Conservation (phyloP, 2,329 filamentous ascomycete genomes). For the Corynespora cassiicola region DNA sequence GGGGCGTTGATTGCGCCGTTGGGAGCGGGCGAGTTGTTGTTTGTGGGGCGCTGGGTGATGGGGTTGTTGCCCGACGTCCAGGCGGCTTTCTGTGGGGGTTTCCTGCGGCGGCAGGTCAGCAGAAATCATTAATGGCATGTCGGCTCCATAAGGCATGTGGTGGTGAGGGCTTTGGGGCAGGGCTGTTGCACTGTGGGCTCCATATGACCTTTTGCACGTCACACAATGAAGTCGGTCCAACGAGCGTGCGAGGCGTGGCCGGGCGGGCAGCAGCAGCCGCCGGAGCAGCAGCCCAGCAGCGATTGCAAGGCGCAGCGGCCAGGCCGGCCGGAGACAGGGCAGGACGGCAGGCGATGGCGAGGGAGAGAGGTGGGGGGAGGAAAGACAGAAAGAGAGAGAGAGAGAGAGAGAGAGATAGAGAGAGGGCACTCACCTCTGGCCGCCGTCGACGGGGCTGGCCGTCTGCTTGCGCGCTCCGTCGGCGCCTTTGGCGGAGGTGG, state of each 20-base stretch:
- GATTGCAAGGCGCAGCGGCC: slow-evolving; percentile 3
- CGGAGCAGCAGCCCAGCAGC: slow-evolving; percentile 10
- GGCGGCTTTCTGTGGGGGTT: slow-evolving; percentile 62
- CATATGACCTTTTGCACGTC: slow-evolving; percentile 42
- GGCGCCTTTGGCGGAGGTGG: slow-evolving; percentile 56
- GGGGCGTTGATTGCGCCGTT: slow-evolving; percentile 59
- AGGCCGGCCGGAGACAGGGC: no score
- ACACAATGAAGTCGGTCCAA: slow-evolving; percentile 33
- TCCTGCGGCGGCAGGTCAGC: slow-evolving; percentile 46
- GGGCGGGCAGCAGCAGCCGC: slow-evolving; percentile 4
- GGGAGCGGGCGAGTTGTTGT: slow-evolving; percentile 54
- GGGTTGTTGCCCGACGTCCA: slow-evolving; percentile 68
- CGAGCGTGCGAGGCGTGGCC: slow-evolving; percentile 27
- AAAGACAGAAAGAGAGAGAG: background rate
- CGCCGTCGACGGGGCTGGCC: slow-evolving; percentile 61
- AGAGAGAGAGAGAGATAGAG: slow-evolving; percentile 1
- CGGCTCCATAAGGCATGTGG: slow-evolving; percentile 7
- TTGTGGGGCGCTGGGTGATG: slow-evolving; percentile 62
- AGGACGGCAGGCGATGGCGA: no score
- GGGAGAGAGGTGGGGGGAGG: slow-evolving; percentile 1
- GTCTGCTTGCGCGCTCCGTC: slow-evolving; percentile 63
- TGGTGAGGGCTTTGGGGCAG: no score
- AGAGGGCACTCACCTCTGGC: slow-evolving; percentile 57
- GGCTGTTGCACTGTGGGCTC: slow-evolving; percentile 39
- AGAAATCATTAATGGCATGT: no score